Base-by-base conservation (phyloP, 2,329 filamentous ascomycete species). In the Ilyonectria destructans region DNA sequence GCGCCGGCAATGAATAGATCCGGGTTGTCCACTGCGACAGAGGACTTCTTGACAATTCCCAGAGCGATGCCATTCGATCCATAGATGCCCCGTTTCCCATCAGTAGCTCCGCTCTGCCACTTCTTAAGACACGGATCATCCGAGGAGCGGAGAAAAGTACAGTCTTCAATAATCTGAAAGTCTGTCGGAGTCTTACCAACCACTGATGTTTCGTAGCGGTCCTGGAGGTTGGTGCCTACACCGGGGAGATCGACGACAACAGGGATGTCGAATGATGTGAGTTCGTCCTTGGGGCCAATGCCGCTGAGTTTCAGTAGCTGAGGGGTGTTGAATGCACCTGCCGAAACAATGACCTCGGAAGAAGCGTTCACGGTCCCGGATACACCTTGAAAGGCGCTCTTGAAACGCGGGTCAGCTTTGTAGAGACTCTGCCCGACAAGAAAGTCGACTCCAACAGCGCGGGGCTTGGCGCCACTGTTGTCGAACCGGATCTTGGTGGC, bases 211-310 rank as follows among this genome's bases (percentile, higher is more conserved):
- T 76, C 87, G 71, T 86, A 86, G 17, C 86, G 86, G 74, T 91
- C 88, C 74, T 89, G 84, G 23, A 91, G 80, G 77, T 90, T 90
- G 19, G 81, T 84, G 51, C 89, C 89, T 13, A 91, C 88, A 48
- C 87, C 89, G 0, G 87, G 87, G 1, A 88, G 81, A n/a, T 76
- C 67, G 3, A 80, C 71, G 0, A 77, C 43, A 1, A 75, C 63
- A 26, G 74, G 71, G 3, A 78, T 75, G 1, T 87, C 71, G 0
- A 86, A 70, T 0, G 65, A 69, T 2, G 68, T 54, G 23, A 76
- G 72, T 15, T 76, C 73, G 45, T 69, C 58, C 59, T 71, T 75
- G 9, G 74, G 74, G 1, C 69, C 74, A 15, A 76, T 61, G 3
- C 86, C 86, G 54, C 83, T 85, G 2, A 87, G 80, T 75, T 85